phyloP scores from a whole-genome alignment of 2,329 filamentous ascomycete species.

The Paecilomyces dactylethromorphus region DNA sequence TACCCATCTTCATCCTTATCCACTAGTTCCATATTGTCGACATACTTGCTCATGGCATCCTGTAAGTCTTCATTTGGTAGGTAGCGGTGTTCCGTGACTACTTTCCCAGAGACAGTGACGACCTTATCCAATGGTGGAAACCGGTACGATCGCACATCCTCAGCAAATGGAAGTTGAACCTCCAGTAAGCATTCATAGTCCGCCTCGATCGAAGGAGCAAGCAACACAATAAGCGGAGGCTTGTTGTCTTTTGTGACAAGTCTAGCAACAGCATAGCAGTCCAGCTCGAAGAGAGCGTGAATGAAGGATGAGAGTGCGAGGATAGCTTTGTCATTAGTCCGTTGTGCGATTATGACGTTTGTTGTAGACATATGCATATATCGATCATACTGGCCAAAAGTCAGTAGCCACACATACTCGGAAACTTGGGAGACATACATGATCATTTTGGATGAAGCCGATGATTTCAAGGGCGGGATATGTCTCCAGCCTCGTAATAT shows the following conservation, averaged over 20 bases:
- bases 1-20: slow-evolving; percentile 70
- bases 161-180: slow-evolving; percentile 82
- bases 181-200: slow-evolving; percentile 84
- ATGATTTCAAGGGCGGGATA: slow-evolving; percentile 69
- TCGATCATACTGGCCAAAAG: slow-evolving; percentile 59
- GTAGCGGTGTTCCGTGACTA: slow-evolving; percentile 73
- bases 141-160: slow-evolving; percentile 83
- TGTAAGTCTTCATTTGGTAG: slow-evolving; percentile 69
- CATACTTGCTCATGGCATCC: slow-evolving; percentile 81
- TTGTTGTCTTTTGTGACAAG: slow-evolving; percentile 79
- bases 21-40: slow-evolving; percentile 84
- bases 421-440: slow-evolving; percentile 42
- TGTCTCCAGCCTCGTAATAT: slow-evolving; percentile 82
- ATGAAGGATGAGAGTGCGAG: slow-evolving; percentile 85
- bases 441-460: slow-evolving; percentile 71
- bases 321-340: slow-evolving; percentile 71
- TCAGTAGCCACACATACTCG: slow-evolving; percentile 1
- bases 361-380: slow-evolving; percentile 80
- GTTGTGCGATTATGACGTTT: slow-evolving; percentile 70
- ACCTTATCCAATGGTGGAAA: slow-evolving; percentile 88
- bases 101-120: slow-evolving; percentile 76
- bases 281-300: slow-evolving; percentile 76
- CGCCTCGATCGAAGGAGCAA: slow-evolving; percentile 72
- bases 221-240: slow-evolving; percentile 66
- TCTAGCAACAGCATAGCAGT: slow-evolving; percentile 79